phyloP scores from a whole-genome alignment of 176 grass and related monocot genomes.

The Aegilops longissima region DNA sequence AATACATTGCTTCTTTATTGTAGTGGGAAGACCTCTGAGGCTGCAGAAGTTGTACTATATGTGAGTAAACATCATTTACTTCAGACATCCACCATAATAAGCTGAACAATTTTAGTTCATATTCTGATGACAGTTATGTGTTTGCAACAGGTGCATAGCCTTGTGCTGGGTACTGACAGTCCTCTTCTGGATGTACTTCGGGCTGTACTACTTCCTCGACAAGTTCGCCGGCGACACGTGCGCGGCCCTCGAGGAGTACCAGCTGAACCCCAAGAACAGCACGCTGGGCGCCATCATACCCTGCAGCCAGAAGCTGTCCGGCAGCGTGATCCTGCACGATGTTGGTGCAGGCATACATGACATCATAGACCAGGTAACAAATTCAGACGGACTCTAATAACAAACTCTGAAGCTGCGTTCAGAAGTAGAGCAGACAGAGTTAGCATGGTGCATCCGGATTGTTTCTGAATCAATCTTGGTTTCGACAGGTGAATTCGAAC shows the following conservation, averaged over 20 bases:
- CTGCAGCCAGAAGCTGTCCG: conserved; percentile 52
- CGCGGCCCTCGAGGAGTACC: conserved; percentile 69
- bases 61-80: conserved; percentile 47
- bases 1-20: conserved; percentile 8
- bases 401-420: not conserved
- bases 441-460: not conserved
- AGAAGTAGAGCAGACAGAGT: not conserved
- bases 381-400: too few species aligned
- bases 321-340: conserved; percentile 49
- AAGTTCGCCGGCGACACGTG: conserved; percentile 83
- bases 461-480: not conserved
- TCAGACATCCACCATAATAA: conserved; percentile 7
- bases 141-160: conserved; percentile 56
- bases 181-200: conserved; percentile 80
- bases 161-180: conserved; percentile 73
- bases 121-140: conserved; percentile 1
- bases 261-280: conserved; percentile 73
- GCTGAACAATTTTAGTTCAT: not conserved
- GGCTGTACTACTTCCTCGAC: conserved; percentile 83
- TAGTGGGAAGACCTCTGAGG: conserved; percentile 53
- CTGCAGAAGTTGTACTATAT: conserved; percentile 29
- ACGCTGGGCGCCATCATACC: conserved; percentile 78
- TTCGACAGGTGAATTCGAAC: conserved; percentile 69
- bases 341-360: conserved; percentile 67
- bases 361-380: conserved; percentile 67